Evolutionary conservation across 306 rosid genomes (phyloP), one percentile per base, ranked within the genome.

Genomic region (Gynostemma pentaphyllum): DNA sequence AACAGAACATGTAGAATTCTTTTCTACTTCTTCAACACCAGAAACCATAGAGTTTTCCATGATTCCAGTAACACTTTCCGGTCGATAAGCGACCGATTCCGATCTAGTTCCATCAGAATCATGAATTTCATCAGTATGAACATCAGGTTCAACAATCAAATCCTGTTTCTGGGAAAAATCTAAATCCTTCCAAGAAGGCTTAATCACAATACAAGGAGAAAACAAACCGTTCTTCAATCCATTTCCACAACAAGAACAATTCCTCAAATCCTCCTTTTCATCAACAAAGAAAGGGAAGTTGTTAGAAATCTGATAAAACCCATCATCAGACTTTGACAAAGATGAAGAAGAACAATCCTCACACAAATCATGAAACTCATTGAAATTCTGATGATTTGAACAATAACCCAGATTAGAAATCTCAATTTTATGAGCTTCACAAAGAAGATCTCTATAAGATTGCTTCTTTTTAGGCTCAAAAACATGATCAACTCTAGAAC

Each of bases 351-450:
- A 88, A 80, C 99, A 92, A 50, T 79, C 84, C 79, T 86, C 90
- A 32, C 99, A 92, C 95, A 92, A 80, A 59, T 82, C 83, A 11
- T 68, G 67, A 22, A 78, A 76, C 71, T 84, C 96, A 4, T 76
- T 83, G 4, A 88, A 78, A 44, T 79, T 88, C 49, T 49, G 88
- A 48, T 94, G 99, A 72, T 67, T 81, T 28, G 64, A 70, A 72
- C 96, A 94, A 68, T 66, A 94, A 9, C 84, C 83, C 45, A 94
- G 77, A 46, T 72, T 77, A 4, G 97, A 80, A 79, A 94, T 83
- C 86, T 94, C 94, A 16, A 62, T 51, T 53, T 95, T 85, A 78
- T 94, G 99, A 78, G 72, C 65, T 59, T 94, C 94, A 50, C 99
- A 94, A 5, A 88, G 72, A 66, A 88, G 97, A 86, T 94, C 97